These are phyloP conservation scores for Lepidium campestre DNA, from an alignment of 441 rosid genomes.

Conservation along the genomic window DNA sequence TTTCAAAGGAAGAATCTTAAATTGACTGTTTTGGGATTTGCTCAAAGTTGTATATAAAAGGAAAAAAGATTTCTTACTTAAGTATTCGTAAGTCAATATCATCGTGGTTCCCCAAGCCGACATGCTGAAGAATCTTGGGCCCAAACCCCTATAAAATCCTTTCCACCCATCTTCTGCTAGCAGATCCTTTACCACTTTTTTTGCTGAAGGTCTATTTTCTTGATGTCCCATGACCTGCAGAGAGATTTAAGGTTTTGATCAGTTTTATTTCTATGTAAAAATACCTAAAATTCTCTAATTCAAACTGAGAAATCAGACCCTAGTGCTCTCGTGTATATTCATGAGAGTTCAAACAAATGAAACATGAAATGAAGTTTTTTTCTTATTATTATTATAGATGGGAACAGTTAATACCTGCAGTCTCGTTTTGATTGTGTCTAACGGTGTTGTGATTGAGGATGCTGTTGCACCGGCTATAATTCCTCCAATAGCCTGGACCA, in stretches of 20 bases:
- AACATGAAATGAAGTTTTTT: not conserved
- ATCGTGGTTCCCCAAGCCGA: slow-evolving; percentile 98
- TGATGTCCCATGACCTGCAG: slow-evolving; percentile 74
- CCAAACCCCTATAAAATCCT: slow-evolving; percentile 83
- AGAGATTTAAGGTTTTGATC: slow-evolving; percentile 10
- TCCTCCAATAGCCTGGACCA: slow-evolving; percentile 88
- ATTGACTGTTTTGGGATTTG: not conserved
- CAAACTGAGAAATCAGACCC: not conserved
- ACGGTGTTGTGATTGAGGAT: slow-evolving; percentile 80
- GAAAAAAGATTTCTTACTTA: slow-evolving; percentile 50
- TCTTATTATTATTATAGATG: not conserved
- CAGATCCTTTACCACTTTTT: slow-evolving; percentile 60
- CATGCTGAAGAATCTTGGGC: slow-evolving; percentile 93
- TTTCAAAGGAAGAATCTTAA: not conserved
- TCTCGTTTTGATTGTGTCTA: slow-evolving; percentile 92
- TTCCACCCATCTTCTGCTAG: slow-evolving; percentile 89
- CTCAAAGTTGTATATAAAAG: not conserved
- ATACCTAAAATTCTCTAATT: not conserved
- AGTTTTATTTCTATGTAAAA: not conserved
- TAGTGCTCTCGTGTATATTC: not conserved
- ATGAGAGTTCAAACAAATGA: not conserved
- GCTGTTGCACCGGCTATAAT: slow-evolving; percentile 89
- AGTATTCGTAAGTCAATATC: slow-evolving; percentile 89
- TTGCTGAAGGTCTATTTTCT: slow-evolving; percentile 66
- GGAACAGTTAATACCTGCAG: slow-evolving; percentile 53